Evolutionary conservation across 1,139 yeast species (phyloP), one percentile per base, ranked within the genome.

Genomic region (Debaryomyces singareniensis): DNA sequence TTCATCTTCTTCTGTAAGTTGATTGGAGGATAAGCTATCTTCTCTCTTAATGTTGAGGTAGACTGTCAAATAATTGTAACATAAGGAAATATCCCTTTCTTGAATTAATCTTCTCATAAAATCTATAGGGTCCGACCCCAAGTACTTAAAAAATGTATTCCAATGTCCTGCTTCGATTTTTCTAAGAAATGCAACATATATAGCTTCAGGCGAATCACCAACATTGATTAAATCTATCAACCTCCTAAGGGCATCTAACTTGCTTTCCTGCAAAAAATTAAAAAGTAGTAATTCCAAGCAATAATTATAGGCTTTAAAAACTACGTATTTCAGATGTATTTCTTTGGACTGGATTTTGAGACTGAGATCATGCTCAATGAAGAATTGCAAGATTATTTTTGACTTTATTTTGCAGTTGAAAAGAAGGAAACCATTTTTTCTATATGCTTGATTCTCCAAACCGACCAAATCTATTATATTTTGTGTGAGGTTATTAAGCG

Each of bases 161-260:
- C 73, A 67, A 36, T 58, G 59, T 11, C 49, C 55, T 24, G 59
- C 54, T 39, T 67, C 73, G 18, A 67, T 63, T 34, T 67, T 67
- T 14, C 73, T 42, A 32, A 67, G 51, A 39, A 71, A 67, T 32
- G 63, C 63, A 25, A 66, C 61, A 35, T 55, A 63, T 11, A 66
- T 55, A 9, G 46, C 44, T 28, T 61, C 64, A 6, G 61, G 44
- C 20, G 50, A 42, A 13, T 47, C 44, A n/a, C 48, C 41, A 18
- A 40, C 36, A 33, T 58, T 53, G 15, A 66, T 58, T 26, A 67
- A 43, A 20, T 48, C 44, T 11, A 59, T 48, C 23, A 66, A 43
- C 20, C 44, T 41, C 13, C 42, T 44, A 21, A 63, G 44, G 5
- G 32, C 25, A 3, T 32, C 29, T 4, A 32, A 20, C 4, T 37